These are phyloP conservation scores for Saturnispora besseyi DNA, from an alignment of 805 yeast species.

Conservation along the genomic window DNA sequence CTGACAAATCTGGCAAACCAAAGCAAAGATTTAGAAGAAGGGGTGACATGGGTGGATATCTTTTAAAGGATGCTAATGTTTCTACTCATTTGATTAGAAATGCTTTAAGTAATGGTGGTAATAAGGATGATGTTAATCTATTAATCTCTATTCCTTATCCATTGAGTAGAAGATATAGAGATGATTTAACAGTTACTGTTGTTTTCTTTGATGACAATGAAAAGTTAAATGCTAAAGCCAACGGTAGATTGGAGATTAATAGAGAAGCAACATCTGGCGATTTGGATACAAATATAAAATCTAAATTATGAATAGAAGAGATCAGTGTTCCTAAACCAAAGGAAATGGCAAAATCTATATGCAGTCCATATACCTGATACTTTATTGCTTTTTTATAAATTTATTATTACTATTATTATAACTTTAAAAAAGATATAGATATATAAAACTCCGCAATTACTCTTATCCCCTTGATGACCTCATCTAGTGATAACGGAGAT, in stretches of 20 bases:
- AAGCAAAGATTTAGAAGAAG: constrained; percentile 68
- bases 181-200: constrained; percentile 92
- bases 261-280: constrained; percentile 53
- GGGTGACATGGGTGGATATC: constrained; percentile 30
- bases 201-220: constrained; percentile 71
- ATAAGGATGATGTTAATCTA: constrained; percentile 80
- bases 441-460: too few species aligned
- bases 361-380: background rate
- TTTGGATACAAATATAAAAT: constrained; percentile 30
- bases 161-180: constrained; percentile 83
- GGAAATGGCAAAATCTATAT: too few species aligned
- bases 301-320: constrained; percentile 32
- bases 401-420: background rate
- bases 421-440: background rate
- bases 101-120: constrained; percentile 81
- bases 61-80: constrained; percentile 77
- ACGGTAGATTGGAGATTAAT: constrained; percentile 48
- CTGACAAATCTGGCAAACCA: constrained; percentile 47
- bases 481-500: background rate
- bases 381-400: background rate
- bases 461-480: too few species aligned
- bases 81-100: constrained; percentile 91
- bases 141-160: constrained; percentile 88
- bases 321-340: too few species aligned
- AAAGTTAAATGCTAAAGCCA: constrained; percentile 32